Percentiles rank a stretch among this genome's conserved stretches.
Conservation (phyloP, 2,329 filamentous ascomycete species). For the Beauveria bassiana region DNA sequence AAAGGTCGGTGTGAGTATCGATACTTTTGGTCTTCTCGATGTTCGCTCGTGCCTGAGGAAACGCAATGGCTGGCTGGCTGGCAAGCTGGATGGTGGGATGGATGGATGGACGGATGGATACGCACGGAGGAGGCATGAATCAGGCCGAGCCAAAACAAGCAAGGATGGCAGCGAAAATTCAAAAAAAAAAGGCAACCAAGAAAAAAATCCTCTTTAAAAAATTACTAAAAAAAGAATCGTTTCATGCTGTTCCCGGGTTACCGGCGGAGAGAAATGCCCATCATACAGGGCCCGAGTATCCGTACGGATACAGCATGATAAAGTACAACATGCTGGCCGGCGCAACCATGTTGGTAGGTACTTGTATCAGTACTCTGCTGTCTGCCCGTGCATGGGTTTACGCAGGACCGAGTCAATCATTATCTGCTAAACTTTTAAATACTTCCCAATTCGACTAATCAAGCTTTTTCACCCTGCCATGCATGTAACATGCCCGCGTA, state of each 20-base stretch:
- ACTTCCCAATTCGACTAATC: not conserved
- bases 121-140: not conserved
- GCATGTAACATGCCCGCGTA: not conserved
- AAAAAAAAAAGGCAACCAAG: not conserved
- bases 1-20: constrained; percentile 5
- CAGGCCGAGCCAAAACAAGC: not conserved
- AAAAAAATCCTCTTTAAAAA: not conserved
- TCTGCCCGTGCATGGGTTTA: not conserved
- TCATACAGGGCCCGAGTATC: too few relatives aligned
- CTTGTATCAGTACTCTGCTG: not conserved
- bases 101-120: not conserved
- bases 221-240: not conserved
- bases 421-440: not conserved
- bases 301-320: too few relatives aligned
- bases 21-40: not conserved
- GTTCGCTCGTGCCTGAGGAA: not conserved
- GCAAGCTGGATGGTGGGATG: not conserved
- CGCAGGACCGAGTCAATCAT: not conserved
- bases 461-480: not conserved
- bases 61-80: not conserved
- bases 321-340: not conserved
- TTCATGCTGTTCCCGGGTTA: too few relatives aligned
- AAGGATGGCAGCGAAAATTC: not conserved
- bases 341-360: not conserved
- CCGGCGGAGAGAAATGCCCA: too few relatives aligned